phyloP scores from a whole-genome alignment of 495 filamentous ascomycete genomes.

The Pyrenopolyporus hunteri region DNA sequence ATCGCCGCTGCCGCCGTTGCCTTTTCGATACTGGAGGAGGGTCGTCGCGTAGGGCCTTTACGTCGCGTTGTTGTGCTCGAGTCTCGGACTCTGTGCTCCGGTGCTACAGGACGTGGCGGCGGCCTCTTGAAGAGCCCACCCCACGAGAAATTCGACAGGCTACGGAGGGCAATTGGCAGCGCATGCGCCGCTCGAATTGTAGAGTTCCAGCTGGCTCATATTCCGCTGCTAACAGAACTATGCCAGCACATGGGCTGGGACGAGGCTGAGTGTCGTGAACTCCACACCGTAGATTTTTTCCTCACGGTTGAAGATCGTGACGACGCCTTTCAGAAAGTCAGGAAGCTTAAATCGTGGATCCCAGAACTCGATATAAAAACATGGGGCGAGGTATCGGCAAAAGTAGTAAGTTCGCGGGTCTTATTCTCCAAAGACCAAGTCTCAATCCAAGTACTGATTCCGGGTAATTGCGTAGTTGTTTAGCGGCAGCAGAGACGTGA shows the following conservation, averaged over 20 bases:
- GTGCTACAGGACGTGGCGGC: slow-evolving; percentile 48
- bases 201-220: slow-evolving; percentile 43
- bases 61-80: slow-evolving; percentile 47
- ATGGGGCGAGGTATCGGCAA: slow-evolving; percentile 38
- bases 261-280: slow-evolving; percentile 40
- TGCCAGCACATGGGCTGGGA: slow-evolving; percentile 34
- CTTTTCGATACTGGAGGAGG: slow-evolving; percentile 50
- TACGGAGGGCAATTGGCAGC: not conserved
- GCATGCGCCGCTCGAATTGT: slow-evolving; percentile 33
- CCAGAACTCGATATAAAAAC: slow-evolving; percentile 38
- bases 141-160: slow-evolving; percentile 40
- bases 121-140: slow-evolving; percentile 51
- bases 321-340: slow-evolving; percentile 42
- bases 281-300: slow-evolving; percentile 48
- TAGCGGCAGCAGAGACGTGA: slow-evolving; percentile 30
- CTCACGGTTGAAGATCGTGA: slow-evolving; percentile 46
- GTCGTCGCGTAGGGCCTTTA: not conserved
- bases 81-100: slow-evolving; percentile 46
- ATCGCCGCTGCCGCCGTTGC: slow-evolving; percentile 65
- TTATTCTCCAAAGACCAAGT: not conserved
- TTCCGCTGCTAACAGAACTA: slow-evolving; percentile 38
- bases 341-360: slow-evolving; percentile 42
- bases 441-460: not conserved
- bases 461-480: slow-evolving; percentile 31
- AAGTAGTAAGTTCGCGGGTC: slow-evolving; percentile 33